These are phyloP conservation scores for Clonostachys chloroleuca DNA, from an alignment of 2,329 filamentous ascomycete species.

Conservation along the genomic window DNA sequence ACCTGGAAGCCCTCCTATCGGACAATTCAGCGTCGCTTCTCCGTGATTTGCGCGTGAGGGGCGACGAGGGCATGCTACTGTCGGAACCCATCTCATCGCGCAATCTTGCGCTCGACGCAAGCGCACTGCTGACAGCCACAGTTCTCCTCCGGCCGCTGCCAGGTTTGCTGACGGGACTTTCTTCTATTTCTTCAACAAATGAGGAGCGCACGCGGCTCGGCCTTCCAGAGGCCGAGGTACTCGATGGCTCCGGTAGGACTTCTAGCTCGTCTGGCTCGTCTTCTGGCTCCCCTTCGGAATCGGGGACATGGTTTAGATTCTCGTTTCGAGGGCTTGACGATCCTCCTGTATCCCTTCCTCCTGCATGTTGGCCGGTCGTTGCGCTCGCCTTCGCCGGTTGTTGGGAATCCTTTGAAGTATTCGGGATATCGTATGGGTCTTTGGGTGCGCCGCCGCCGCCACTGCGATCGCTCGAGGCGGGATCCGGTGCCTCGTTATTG, in stretches of 20 bases:
- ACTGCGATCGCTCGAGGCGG: background rate
- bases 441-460: too few species aligned
- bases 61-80: constrained; percentile 30
- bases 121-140: constrained; percentile 24
- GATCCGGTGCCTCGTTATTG: constrained; percentile 8
- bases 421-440: constrained; percentile 18
- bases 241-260: constrained; percentile 10
- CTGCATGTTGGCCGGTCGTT: too few species aligned
- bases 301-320: background rate
- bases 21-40: constrained; percentile 16
- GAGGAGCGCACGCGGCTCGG: constrained; percentile 4
- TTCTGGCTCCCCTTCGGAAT: background rate
- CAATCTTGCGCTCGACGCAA: constrained; percentile 35
- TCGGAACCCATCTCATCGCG: constrained; percentile 29
- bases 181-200: constrained; percentile 14
- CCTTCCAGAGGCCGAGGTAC: constrained; percentile 5
- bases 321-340: background rate
- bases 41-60: constrained; percentile 34
- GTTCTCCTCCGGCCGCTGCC: constrained; percentile 47
- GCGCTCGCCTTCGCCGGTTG: constrained; percentile 4
- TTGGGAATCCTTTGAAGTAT: constrained; percentile 19
- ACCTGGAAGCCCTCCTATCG: too few species aligned
- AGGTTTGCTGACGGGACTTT: constrained; percentile 50
- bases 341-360: background rate
- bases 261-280: constrained; percentile 11